Evolutionary conservation across 2,329 filamentous ascomycete genomes (phyloP).

Genomic region (Chaetomium olivaceum): DNA sequence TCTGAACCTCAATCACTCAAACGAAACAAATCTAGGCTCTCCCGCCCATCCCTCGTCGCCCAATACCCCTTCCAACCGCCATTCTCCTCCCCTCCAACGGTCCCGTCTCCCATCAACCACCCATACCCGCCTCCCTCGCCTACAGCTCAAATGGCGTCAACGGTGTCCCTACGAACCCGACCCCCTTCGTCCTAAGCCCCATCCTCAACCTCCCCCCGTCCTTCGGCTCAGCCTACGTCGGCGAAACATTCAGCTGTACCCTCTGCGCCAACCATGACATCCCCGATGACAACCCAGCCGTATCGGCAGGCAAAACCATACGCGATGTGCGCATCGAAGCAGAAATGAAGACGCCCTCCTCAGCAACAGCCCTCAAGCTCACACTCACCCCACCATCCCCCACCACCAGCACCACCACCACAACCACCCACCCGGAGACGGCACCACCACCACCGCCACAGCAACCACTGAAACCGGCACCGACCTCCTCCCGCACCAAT

Average conservation of each 20-base stretch:
- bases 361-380: constrained; percentile 25
- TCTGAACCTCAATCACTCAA: constrained; percentile 12
- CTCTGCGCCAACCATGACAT: constrained; percentile 92
- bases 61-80: constrained; percentile 64
- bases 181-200: constrained; percentile 60
- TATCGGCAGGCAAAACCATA: constrained; percentile 51
- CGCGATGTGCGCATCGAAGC: constrained; percentile 80
- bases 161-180: constrained; percentile 46
- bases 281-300: constrained; percentile 26
- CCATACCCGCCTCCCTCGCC: constrained; percentile 68
- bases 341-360: constrained; percentile 90
- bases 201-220: constrained; percentile 82
- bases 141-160: constrained; percentile 50
- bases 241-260: constrained; percentile 92
- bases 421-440: not conserved
- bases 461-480: not conserved
- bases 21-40: constrained; percentile 60
- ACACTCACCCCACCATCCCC: constrained; percentile 9
- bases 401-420: not conserved
- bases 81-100: constrained; percentile 35
- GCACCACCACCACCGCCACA: not conserved
- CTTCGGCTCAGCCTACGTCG: constrained; percentile 93
- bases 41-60: constrained; percentile 72
- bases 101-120: constrained; percentile 49
- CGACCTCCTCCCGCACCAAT: constrained; percentile 61